Evolutionary conservation across 805 yeast species (phyloP).

Genomic region (Metschnikowia arizonensis): DNA sequence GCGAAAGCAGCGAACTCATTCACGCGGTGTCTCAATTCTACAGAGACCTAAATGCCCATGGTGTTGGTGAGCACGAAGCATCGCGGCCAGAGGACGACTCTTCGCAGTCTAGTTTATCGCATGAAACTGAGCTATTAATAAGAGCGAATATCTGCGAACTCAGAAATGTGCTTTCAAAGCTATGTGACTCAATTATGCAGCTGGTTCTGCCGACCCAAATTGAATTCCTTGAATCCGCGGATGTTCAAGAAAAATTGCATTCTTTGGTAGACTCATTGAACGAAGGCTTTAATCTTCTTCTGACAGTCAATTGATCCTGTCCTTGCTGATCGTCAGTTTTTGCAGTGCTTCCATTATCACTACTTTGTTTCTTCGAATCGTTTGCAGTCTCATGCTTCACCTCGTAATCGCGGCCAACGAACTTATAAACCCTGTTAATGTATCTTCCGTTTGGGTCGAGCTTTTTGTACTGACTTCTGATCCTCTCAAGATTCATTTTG

Average conservation of each 20-base stretch:
- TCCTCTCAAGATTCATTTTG: conserved; percentile 41
- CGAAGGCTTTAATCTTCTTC: not conserved
- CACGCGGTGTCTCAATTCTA: conserved; percentile 31
- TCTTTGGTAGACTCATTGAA: conserved; percentile 2
- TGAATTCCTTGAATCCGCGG: not conserved
- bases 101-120: not conserved
- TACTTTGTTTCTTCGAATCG: conserved; percentile 8
- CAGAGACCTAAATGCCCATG: conserved; percentile 9
- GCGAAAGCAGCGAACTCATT: conserved; percentile 32
- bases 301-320: not conserved
- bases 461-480: conserved; percentile 35
- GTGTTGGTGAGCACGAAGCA: not conserved
- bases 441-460: conserved; percentile 39
- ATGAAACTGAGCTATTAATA: not conserved
- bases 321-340: not conserved
- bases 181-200: conserved; percentile 1
- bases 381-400: not conserved
- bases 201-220: conserved; percentile 4
- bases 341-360: not conserved
- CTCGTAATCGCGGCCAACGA: conserved; percentile 21
- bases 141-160: not conserved
- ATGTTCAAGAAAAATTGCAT: not conserved
- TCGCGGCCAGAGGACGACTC: not conserved
- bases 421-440: conserved; percentile 34
- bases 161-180: not conserved